Conservation (phyloP, 2,329 filamentous ascomycete genomes). For the Anthostomella pinea region DNA sequence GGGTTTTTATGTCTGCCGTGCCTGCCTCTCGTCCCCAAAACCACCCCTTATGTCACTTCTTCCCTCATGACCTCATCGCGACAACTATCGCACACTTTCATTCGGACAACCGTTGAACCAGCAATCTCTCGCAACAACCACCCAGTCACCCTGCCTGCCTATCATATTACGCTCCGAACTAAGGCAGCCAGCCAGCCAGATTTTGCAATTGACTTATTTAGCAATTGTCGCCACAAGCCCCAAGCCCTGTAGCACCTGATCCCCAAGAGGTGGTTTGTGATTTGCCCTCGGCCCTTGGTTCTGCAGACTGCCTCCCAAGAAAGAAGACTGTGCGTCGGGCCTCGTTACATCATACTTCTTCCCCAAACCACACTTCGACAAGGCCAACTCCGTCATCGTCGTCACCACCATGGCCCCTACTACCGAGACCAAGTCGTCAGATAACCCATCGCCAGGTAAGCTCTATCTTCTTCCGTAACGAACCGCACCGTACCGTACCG, state of each 20-base stretch:
- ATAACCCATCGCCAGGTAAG: constrained; percentile 35
- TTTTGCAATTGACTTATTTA: no score
- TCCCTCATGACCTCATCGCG: constrained; percentile 39
- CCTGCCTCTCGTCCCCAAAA: constrained; percentile 34
- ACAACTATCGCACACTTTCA: constrained; percentile 28
- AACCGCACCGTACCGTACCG: background rate
- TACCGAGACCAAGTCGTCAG: constrained; percentile 32
- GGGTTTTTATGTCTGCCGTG: constrained; percentile 36
- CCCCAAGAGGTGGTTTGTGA: constrained; percentile 33
- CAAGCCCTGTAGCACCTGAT: constrained; percentile 17
- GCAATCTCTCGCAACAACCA: no score
- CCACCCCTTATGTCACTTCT: constrained; percentile 39
- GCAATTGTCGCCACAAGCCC: no score
- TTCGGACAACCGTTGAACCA: no score
- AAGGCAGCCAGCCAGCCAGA: no score
- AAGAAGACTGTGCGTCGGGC: constrained; percentile 23
- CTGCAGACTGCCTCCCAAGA: constrained; percentile 32
- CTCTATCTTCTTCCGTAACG: constrained; percentile 6
- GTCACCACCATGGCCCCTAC: constrained; percentile 36
- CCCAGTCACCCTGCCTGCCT: background rate
- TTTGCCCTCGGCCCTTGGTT: constrained; percentile 28
- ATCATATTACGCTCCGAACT: no score
- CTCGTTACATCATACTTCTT: constrained; percentile 36
- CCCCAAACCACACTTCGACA: constrained; percentile 24
- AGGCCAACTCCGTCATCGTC: constrained; percentile 33